These are phyloP conservation scores for Ceriops zippeliana DNA, from an alignment of 345 rosid species.

Conservation along the genomic window DNA sequence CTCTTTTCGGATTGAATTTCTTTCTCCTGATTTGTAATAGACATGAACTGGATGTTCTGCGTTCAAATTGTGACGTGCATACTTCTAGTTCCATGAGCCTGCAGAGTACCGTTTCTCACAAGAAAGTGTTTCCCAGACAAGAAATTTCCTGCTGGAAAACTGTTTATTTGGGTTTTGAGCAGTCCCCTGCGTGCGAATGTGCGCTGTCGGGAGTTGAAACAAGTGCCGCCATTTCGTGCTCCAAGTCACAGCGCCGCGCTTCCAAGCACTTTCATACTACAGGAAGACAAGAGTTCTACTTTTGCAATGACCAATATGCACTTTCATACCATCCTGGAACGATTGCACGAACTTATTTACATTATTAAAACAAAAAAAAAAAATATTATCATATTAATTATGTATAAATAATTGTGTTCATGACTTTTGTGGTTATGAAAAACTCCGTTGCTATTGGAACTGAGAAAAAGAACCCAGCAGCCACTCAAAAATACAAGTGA, in stretches of 20 bases:
- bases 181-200: background rate
- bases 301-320: slow-evolving; percentile 2
- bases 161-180: background rate
- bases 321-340: slow-evolving; percentile 5
- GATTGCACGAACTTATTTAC: too few relatives aligned
- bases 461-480: too few relatives aligned
- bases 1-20: background rate
- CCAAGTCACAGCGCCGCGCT: background rate
- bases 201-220: background rate
- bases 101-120: too few relatives aligned
- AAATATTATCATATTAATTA: too few relatives aligned
- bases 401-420: too few relatives aligned
- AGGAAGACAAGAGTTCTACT: background rate
- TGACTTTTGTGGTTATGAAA: background rate
- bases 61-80: slow-evolving; percentile 17
- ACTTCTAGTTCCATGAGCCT: background rate
- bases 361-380: too few relatives aligned
- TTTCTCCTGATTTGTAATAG: background rate
- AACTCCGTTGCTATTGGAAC: background rate
- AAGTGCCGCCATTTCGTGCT: too few relatives aligned
- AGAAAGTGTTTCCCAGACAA: background rate
- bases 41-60: slow-evolving; percentile 10
- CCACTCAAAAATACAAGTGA: too few relatives aligned
- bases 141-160: background rate
- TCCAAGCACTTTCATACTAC: background rate